Percentiles rank a stretch among this genome's conserved stretches.
Conservation (phyloP, 2,329 filamentous ascomycete species). For the Calonectria hongkongensis region DNA sequence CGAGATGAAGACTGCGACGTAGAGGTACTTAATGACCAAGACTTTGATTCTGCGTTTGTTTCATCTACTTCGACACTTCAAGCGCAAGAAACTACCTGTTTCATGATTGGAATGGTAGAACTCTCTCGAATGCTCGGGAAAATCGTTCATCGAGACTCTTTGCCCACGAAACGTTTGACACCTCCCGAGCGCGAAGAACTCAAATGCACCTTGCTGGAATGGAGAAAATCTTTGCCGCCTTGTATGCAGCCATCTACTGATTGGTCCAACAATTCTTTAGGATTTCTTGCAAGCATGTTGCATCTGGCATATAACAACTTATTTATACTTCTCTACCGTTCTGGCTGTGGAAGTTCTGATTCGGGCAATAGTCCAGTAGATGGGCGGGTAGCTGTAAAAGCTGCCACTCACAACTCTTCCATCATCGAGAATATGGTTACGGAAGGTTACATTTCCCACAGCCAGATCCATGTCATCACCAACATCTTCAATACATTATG, state of each 20-base stretch:
- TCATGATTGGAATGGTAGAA: not conserved
- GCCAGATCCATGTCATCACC: conserved; percentile 1
- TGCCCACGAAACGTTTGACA: not conserved
- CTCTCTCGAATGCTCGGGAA: not conserved
- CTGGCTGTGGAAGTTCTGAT: not conserved
- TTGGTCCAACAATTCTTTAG: not conserved
- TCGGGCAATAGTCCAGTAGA: not conserved
- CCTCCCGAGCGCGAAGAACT: not conserved
- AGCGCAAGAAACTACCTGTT: not conserved
- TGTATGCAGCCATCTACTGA: not conserved
- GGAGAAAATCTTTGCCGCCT: not conserved
- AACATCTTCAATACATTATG: not conserved
- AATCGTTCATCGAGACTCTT: not conserved
- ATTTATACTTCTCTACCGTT: not conserved
- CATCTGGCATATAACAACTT: not conserved
- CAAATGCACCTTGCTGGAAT: not conserved
- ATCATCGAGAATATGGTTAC: not conserved
- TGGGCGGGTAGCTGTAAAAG: not conserved
- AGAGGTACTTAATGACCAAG: not conserved
- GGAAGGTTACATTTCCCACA: not conserved
- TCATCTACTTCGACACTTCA: not conserved
- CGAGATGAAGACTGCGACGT: not conserved
- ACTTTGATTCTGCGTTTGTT: not conserved
- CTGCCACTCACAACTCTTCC: not conserved
- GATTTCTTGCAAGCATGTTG: not conserved